These are phyloP conservation scores for Fusarium mangiferae DNA, from an alignment of 2,329 filamentous ascomycete species.

Conservation along the genomic window DNA sequence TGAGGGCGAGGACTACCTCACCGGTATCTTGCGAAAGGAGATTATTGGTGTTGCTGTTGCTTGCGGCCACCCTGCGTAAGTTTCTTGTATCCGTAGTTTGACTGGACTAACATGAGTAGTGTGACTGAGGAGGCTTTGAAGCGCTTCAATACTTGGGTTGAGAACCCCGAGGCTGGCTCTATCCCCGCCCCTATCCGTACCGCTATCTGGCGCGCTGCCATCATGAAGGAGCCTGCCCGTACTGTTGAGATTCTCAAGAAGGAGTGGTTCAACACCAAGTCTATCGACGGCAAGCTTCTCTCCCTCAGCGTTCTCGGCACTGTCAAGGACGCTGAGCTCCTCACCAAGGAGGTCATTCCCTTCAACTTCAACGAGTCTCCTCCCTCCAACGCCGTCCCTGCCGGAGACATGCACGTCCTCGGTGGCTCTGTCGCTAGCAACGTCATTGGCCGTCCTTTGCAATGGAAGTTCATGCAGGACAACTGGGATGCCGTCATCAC, in stretches of 20 bases:
- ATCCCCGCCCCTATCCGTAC: constrained; percentile 85
- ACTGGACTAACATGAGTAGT: constrained; percentile 53
- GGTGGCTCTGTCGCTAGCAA: constrained; percentile 79
- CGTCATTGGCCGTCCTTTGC: constrained; percentile 73
- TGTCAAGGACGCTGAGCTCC: constrained; percentile 74
- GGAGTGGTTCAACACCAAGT: constrained; percentile 84
- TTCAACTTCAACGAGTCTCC: constrained; percentile 80
- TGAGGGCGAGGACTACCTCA: constrained; percentile 83
- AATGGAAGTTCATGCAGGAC: constrained; percentile 87
- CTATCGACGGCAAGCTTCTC: constrained; percentile 92
- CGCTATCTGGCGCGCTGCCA: constrained; percentile 81
- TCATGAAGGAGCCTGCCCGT: constrained; percentile 75
- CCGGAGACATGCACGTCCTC: constrained; percentile 88
- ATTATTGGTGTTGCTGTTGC: constrained; percentile 80
- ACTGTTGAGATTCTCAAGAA: constrained; percentile 81
- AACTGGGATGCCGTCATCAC: constrained; percentile 81
- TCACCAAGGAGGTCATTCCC: constrained; percentile 72
- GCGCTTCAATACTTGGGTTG: constrained; percentile 83
- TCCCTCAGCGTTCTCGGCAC: constrained; percentile 80
- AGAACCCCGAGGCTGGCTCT: constrained; percentile 72
- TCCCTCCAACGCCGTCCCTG: constrained; percentile 73
- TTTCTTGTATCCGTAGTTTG: constrained; percentile 12
- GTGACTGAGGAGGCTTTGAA: constrained; percentile 78
- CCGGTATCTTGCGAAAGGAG: constrained; percentile 82
- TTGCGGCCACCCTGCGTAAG: constrained; percentile 79